A percentile compares a stretch with the other conserved stretches of the same genome.
phyloP scores from a whole-genome alignment of 2,329 filamentous ascomycete species.

The Raffaelea ambrosiae region DNA sequence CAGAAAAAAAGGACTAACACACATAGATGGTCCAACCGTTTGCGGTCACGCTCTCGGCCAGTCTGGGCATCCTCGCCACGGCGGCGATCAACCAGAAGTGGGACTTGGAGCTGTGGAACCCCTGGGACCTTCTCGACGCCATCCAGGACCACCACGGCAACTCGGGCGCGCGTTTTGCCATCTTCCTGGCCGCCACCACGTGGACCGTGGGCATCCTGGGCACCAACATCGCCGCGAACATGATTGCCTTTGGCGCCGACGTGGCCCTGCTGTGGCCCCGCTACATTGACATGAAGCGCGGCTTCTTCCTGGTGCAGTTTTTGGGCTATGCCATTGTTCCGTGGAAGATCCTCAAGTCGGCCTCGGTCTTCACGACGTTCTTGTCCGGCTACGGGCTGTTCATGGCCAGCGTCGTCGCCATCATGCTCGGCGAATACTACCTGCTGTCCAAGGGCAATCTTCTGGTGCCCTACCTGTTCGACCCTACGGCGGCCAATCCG shows the following conservation, averaged over 20 bases:
- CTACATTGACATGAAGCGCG: slow-evolving; percentile 26
- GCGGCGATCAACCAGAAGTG: slow-evolving; percentile 33
- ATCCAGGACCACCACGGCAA: slow-evolving; percentile 15
- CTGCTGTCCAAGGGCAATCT: slow-evolving; percentile 25
- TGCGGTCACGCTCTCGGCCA: slow-evolving; percentile 30
- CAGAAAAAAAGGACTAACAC: not conserved
- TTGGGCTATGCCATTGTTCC: slow-evolving; percentile 14
- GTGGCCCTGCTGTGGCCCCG: slow-evolving; percentile 24
- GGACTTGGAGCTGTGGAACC: slow-evolving; percentile 21
- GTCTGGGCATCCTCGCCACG: slow-evolving; percentile 34
- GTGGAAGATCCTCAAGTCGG: slow-evolving; percentile 16
- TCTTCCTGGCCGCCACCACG: slow-evolving; percentile 14
- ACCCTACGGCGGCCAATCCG: slow-evolving; percentile 19
- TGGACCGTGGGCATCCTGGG: slow-evolving; percentile 14
- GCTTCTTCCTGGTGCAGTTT: slow-evolving; percentile 17
- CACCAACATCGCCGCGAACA: slow-evolving; percentile 20
- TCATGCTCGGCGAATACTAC: slow-evolving; percentile 21
- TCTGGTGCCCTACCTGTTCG: slow-evolving; percentile 22
- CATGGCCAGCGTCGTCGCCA: slow-evolving; percentile 13
- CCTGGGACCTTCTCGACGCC: slow-evolving; percentile 15
- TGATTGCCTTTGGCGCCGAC: slow-evolving; percentile 28
- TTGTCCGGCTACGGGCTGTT: slow-evolving; percentile 14
- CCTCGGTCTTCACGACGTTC: slow-evolving; percentile 15
- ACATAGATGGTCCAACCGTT: slow-evolving; percentile 26
- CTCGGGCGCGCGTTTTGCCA: slow-evolving; percentile 8